These are phyloP conservation scores for Podaxis carcinomalis DNA, from an alignment of 768 basidiomycete genomes.

Conservation along the genomic window DNA sequence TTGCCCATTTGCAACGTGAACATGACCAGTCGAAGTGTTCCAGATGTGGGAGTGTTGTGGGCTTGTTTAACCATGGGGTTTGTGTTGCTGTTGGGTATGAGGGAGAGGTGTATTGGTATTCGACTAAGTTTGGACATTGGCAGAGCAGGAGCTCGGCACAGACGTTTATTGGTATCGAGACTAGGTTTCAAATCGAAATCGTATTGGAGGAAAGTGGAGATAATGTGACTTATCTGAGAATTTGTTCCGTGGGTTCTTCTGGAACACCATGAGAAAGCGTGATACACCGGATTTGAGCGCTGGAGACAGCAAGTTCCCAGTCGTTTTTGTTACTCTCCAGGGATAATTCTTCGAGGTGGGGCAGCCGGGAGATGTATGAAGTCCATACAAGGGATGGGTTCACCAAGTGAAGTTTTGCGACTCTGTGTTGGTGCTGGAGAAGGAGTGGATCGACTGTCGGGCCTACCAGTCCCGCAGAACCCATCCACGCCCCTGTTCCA, in stretches of 20 bases:
- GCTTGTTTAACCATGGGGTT: background rate
- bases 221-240: background rate
- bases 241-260: no score
- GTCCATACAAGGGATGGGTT: background rate
- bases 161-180: background rate
- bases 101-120: background rate
- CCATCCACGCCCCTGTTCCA: background rate
- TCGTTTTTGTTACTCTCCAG: background rate
- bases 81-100: background rate
- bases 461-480: background rate
- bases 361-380: background rate
- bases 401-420: background rate
- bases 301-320: background rate
- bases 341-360: background rate
- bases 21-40: background rate
- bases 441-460: background rate
- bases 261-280: background rate
- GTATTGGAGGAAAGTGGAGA: background rate
- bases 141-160: background rate
- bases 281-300: background rate
- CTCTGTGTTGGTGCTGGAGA: background rate
- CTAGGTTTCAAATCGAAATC: background rate
- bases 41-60: background rate
- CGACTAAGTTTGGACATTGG: background rate
- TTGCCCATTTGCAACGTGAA: background rate